Conservation (phyloP, 345 rosid genomes). For the Geranium rotundifolium region DNA sequence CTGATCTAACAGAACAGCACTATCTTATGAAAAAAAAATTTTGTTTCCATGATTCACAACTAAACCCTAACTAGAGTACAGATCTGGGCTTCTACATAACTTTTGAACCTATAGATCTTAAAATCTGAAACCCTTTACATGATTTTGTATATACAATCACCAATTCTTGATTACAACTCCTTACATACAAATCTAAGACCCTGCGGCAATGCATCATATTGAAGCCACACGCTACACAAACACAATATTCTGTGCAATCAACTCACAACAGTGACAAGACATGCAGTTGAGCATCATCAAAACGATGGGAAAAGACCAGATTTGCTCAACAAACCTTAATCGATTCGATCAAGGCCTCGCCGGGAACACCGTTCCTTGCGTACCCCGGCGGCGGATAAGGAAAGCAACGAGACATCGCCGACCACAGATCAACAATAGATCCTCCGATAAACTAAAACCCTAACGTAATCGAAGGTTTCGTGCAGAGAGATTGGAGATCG, state of each 20-base stretch:
- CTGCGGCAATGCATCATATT: neutral
- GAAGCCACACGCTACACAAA: neutral
- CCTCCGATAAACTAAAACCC: neutral
- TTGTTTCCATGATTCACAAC: too few species aligned
- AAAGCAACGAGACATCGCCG: conserved; percentile 45
- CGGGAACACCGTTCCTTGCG: conserved; percentile 24
- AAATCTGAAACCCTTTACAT: neutral
- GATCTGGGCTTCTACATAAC: too few species aligned
- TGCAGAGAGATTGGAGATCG: neutral
- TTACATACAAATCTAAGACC: neutral
- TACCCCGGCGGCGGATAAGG: conserved; percentile 30
- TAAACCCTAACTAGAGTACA: too few species aligned
- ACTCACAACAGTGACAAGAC: neutral
- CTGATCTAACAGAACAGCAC: neutral
- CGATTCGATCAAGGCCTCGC: conserved; percentile 35
- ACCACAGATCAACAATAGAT: conserved; percentile 10
- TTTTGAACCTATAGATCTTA: too few species aligned
- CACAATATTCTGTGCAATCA: neutral
- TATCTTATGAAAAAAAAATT: too few species aligned
- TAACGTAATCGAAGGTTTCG: too few species aligned
- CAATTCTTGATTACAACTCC: neutral
- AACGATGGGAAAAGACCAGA: conserved; percentile 16
- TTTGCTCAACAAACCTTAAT: conserved; percentile 59
- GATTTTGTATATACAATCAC: neutral
- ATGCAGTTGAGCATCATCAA: conserved; percentile 28